Evolutionary conservation across 1,284 basidiomycete species (phyloP).

Genomic region (Melampsora larici-populina): DNA sequence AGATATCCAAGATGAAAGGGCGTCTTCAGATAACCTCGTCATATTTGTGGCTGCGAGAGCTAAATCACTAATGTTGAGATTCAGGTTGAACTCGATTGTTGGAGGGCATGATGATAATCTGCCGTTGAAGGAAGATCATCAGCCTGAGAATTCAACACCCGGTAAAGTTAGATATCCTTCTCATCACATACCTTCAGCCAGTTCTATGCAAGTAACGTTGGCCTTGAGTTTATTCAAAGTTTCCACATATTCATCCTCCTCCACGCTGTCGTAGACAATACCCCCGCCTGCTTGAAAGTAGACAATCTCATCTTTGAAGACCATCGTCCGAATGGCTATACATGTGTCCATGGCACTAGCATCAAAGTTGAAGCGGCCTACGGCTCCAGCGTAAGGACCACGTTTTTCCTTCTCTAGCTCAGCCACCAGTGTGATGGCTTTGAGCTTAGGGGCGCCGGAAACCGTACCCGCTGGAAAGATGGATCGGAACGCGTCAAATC

Average conservation of each 20-base stretch:
- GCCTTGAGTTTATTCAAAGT: constrained; percentile 91
- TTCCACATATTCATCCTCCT: constrained; percentile 94
- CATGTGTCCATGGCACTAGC: constrained; percentile 94
- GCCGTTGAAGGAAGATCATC: neutral
- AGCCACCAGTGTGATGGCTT: constrained; percentile 89
- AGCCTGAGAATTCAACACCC: neutral
- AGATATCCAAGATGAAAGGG: no score
- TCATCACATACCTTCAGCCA: constrained; percentile 74
- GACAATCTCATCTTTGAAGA: constrained; percentile 85
- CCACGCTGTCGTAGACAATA: constrained; percentile 94
- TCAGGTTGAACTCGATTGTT: neutral
- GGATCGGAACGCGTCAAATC: constrained; percentile 96
- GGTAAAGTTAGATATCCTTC: neutral
- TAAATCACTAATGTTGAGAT: neutral
- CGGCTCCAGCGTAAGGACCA: constrained; percentile 94
- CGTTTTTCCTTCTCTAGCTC: constrained; percentile 83
- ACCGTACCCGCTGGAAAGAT: constrained; percentile 99
- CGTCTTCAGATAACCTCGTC: no score
- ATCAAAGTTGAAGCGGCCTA: constrained; percentile 95
- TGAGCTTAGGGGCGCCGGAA: constrained; percentile 98
- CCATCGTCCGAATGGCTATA: constrained; percentile 98
- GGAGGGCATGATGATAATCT: neutral
- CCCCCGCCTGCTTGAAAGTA: constrained; percentile 97
- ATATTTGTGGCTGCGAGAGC: no score
- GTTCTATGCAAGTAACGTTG: constrained; percentile 78